Base-by-base conservation (phyloP, 805 yeast genomes). In the Kodamaea laetipori region DNA sequence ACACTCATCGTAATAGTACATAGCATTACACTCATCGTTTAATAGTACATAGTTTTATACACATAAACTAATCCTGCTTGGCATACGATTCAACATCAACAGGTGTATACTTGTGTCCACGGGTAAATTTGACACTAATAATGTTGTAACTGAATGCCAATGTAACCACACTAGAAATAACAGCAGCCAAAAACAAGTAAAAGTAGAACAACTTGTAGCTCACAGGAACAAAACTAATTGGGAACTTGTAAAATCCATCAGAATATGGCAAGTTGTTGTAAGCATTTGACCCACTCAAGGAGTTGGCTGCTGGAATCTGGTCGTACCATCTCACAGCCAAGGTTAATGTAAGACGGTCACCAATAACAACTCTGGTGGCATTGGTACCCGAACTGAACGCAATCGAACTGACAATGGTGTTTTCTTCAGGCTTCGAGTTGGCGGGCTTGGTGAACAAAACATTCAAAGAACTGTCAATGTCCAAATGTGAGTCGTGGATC, bases 401-500 rank as follows among this genome's bases (percentile, higher is more conserved):
- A 26, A 76, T 61, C 2, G 81, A 80, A 34, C 82, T 72, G 15
- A 84, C 64, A 8, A 82, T 63, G 4, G 78, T 56, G 44, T 69
- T 64, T 43, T 58, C 63, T 10, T 65, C 63, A 1, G 55, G 51
- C n/a, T 51, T 52, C 12, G 45, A 52, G 18, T 51, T 55, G 4
- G 58, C 40, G 11, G 80, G 68, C 36, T 64, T 63, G 25, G 72
- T 60, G 43, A 81, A 59, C 2, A 82, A 46, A 11, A 82, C 66
- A 53, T 82, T 84, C 55, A 84, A 37, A 24, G 69, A 58, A 6
- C 77, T 66, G 55, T 85, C 90, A 37, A 84, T 63, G 52, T 85
- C 90, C 46, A 85, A 63, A 63, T 85, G 90, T 31, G 82, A 73
- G 35, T 81, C 82, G 51, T 80, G 80, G 28, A 84, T 73, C 47